Percentiles rank a stretch among this genome's conserved stretches.
Conservation (phyloP, 129 eudicot genomes). For the Flaveria trinervia region DNA sequence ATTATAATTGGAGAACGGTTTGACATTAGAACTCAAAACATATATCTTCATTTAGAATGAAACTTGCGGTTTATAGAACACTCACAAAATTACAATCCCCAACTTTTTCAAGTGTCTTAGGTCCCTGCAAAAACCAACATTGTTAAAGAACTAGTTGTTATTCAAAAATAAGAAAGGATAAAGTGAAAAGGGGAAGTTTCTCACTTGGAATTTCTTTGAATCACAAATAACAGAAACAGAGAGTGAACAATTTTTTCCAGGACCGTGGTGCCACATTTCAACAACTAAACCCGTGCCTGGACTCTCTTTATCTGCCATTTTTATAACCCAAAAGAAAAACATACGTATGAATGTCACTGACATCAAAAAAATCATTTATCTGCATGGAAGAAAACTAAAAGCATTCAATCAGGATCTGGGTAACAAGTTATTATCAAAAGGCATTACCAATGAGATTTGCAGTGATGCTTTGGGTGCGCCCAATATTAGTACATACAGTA, state of each 20-base stretch:
- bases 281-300: slow-evolving; percentile 68
- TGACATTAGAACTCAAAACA: background rate
- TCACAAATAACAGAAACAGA: slow-evolving; percentile 84
- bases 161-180: background rate
- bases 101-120: slow-evolving; percentile 24
- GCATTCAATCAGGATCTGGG: background rate
- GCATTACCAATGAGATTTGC: slow-evolving; percentile 66
- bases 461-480: slow-evolving; percentile 52
- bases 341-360: background rate
- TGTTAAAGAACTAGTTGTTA: slow-evolving; percentile 8
- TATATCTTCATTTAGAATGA: slow-evolving; percentile 1
- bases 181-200: slow-evolving; percentile 24
- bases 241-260: slow-evolving; percentile 65
- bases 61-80: slow-evolving; percentile 31
- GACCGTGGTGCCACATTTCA: slow-evolving; percentile 52
- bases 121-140: slow-evolving; percentile 54
- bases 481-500: slow-evolving; percentile 76
- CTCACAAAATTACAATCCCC: slow-evolving; percentile 46
- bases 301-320: slow-evolving; percentile 62
- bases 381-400: background rate
- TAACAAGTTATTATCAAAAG: background rate
- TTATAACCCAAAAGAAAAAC: slow-evolving; percentile 21
- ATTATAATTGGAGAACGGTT: background rate
- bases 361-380: background rate
- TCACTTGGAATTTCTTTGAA: slow-evolving; percentile 59